Evolutionary conservation across 495 filamentous ascomycete genomes (phyloP), one percentile per base, ranked within the genome.

Genomic region (Aspergillus avenaceus): DNA sequence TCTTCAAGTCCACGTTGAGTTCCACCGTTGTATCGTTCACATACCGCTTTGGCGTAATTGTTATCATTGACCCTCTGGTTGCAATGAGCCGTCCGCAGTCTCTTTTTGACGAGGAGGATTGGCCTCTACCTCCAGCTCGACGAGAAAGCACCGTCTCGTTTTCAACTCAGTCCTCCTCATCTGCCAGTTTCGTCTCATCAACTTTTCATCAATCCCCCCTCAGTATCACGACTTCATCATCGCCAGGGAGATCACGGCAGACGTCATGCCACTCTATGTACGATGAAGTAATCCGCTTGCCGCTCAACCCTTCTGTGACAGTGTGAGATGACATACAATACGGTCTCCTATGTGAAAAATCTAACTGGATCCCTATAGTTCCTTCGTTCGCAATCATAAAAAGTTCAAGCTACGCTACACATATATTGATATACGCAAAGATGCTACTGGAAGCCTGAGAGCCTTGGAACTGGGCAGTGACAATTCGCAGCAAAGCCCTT

Each of bases 381-480:
- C 71, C 1, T 76, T 76, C 34, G 58, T 73, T 14, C 65, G 67
- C 28, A 64, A 60, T 41, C 60, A 62, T 5, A 65, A 69, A 27
- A 44, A 71, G 3, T 76, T 76, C 57, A 72, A 70, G 44, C 45
- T 76, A n/a, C 65, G 65, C 37, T 74, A 76, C 46, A 64, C 57
- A 1, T 69, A 50, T 40, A 72, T 76, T 52, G 69, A 74, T 50
- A 61, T 76, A 24, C 66, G 65, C 53, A 73, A 74, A 38, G 69
- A 74, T 48, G 51, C 61, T 14, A 60, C 61, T 12, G 73, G 73
- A 8, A 60, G 62, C 4, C 38, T 74, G 16, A 71, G 64, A 49
- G 68, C 62, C 42, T 45, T 76, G 0, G 73, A 74, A 47, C 62
- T 74, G 6, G 67, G 66, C 14, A 71, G 71, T 28, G 68, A 63